Conservation (phyloP, 345 rosid species). For the Cardamine chenopodiifolia region DNA sequence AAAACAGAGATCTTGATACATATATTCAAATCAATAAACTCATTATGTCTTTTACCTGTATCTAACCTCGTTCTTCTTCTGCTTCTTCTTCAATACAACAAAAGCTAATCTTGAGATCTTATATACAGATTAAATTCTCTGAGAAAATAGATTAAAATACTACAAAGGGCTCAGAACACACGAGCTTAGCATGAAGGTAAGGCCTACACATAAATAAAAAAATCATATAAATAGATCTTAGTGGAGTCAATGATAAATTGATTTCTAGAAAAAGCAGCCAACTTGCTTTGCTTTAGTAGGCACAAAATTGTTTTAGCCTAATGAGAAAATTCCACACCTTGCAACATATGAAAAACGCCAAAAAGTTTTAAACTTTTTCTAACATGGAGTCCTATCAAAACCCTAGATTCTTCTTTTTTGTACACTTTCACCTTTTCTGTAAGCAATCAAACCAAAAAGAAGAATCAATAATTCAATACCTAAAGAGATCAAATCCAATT, state of each 20-base stretch:
- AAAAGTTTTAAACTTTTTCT: conserved; percentile 29
- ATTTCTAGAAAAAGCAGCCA: conserved; percentile 32
- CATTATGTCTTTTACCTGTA: conserved; percentile 19
- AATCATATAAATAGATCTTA: conserved; percentile 2
- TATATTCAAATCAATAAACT: neutral
- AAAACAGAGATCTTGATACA: conserved; percentile 14
- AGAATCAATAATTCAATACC: conserved; percentile 6
- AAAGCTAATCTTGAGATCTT: conserved; percentile 31
- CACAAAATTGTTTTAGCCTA: conserved; percentile 29
- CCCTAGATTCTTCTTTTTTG: conserved; percentile 25
- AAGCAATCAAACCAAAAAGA: conserved; percentile 38
- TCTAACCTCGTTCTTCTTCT: conserved; percentile 14
- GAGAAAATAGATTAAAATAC: conserved; percentile 29
- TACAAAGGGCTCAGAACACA: conserved; percentile 40
- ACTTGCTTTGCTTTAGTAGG: conserved; percentile 35
- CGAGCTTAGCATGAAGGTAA: conserved; percentile 40
- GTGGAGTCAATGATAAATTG: conserved; percentile 41
- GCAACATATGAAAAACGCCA: conserved; percentile 34
- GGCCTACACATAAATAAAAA: conserved; percentile 17
- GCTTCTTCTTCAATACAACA: conserved; percentile 9
- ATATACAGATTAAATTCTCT: conserved; percentile 28
- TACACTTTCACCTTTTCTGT: neutral
- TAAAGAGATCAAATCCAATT: neutral
- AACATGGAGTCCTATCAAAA: conserved; percentile 15
- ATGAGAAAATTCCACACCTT: conserved; percentile 43